Evolutionary conservation across 768 basidiomycete species (phyloP), one percentile per base, ranked within the genome.

Genomic region (Podaxis carcinomalis): DNA sequence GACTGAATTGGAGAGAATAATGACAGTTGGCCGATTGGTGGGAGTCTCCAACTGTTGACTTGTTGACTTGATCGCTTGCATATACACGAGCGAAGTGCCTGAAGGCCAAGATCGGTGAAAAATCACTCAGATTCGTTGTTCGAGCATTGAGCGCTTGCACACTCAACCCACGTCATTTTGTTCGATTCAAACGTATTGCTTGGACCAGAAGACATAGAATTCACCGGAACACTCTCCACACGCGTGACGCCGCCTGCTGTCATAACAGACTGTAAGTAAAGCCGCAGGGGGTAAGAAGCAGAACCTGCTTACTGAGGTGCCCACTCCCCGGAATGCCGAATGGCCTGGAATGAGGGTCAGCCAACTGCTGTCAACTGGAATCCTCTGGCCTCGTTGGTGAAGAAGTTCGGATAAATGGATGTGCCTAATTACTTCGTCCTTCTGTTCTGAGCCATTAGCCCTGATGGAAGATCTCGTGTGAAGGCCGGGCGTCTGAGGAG

Each of bases 331-430:
- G 51, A 52, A 32, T 16, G 25, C 51, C 51, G 25, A 52, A 14
- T 32, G 14, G 21, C 21, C 25, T 51, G 50, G 50, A 51, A 28
- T 27, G 39, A 51, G 14, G 50, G 1, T n/a, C 9, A 28, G 50
- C 4, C 39, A 40, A 40, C 39, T 40, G 39, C 9, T 13, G 50
- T 14, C 39, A 40, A 40, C 39, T 40, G 39, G 39, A 14, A 44
- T 44, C 14, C n/a, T 19, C 42, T 19, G 42, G n/a, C n/a, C 16
- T 44, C n/a, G 42, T 44, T 9, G 42, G 16, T 44, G 42, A 19
- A n/a, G 37, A 40, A 46, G 51, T 19, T 53, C 39, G 59, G 59
- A 53, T 53, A 60, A 60, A 60, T 35, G 53, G 11, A 53, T 60
- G 59, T 53, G 59, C 51, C 59, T 60, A 16, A 60, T 53, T 42